Percentiles rank a stretch among this genome's conserved stretches.
These are phyloP conservation scores for Sarocladium strictum DNA, from an alignment of 2,329 filamentous ascomycete genomes.

Conservation along the genomic window DNA sequence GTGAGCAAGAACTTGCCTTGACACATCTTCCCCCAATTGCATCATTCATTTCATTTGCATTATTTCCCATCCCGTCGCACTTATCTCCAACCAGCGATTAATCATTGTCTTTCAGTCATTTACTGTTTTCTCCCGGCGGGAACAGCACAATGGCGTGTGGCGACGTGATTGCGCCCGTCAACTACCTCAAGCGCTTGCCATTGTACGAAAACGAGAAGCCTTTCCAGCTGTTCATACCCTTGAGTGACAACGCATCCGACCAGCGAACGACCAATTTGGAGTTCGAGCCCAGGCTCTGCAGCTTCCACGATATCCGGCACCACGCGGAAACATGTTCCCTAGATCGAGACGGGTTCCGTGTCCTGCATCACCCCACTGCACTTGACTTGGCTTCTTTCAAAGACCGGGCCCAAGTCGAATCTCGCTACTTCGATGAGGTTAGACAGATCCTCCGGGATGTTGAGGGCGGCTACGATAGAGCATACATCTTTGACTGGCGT, in stretches of 20 bases:
- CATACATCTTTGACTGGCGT: neutral
- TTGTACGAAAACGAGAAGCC: neutral
- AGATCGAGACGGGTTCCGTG: neutral
- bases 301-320: neutral
- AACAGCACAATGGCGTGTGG: neutral
- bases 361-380: neutral
- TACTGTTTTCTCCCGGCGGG: neutral
- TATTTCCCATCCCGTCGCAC: too few species aligned
- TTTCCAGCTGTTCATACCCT: neutral
- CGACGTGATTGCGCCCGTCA: neutral
- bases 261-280: neutral
- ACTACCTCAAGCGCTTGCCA: neutral
- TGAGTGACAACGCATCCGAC: neutral
- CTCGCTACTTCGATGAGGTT: neutral
- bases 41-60: too few species aligned
- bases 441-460: neutral
- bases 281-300: neutral
- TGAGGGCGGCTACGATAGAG: neutral
- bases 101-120: too few species aligned
- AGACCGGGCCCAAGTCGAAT: neutral
- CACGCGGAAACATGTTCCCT: neutral
- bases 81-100: too few species aligned
- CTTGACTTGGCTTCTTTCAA: neutral
- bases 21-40: too few species aligned
- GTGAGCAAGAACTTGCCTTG: too few species aligned